Evolutionary conservation across 2,329 filamentous ascomycete species (phyloP), one percentile per base, ranked within the genome.

Genomic region (Peltaster fructicola): DNA sequence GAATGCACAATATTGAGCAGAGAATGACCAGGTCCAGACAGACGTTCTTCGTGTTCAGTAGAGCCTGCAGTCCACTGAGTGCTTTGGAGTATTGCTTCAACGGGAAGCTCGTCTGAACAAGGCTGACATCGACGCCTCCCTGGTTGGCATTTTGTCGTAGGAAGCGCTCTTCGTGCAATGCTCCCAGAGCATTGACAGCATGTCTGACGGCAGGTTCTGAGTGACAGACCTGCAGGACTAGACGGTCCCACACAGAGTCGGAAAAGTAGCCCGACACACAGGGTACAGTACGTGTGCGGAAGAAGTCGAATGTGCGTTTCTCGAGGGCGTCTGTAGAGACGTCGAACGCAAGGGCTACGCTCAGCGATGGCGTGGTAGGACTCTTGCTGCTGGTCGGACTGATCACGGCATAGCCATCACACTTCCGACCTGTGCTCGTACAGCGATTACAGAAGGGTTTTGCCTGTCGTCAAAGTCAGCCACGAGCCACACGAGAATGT

Each of bases 381-480:
- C 25, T 19, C 25, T 27, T 13, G 26, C 18, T 29, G 23, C 23
- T 23, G 27, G 9, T 23, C 15, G 17, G n/a, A 23, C 18, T 14
- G 25, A 27, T 36, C 31, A 15, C 29, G 25, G 30, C 36, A 26
- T 70, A 68, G 30, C 65, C 65, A 38, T 69, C 65, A 37, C 65
- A 69, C 34, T 54, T 58, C 25, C 65, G 55, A 8, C 65, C 63
- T 3, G 64, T 67, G 28, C 57, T 61, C 16, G 53, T 55, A 37
- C 65, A 69, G 29, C 61, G 57, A 17, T 55, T 43, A 34, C 65
- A 70, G 18, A 43, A 48, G 2, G 64, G 64, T 28, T 61, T 65
- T 10, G 44, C 15, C 14, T 25, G n/a, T n/a, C 23, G 13, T 25
- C 23, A 13, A 15, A 25, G n/a, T 25, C 20, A 6, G 20, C n/a